These are phyloP conservation scores for Aspergillus clavatus DNA, from an alignment of 2,329 filamentous ascomycete genomes.

Conservation along the genomic window DNA sequence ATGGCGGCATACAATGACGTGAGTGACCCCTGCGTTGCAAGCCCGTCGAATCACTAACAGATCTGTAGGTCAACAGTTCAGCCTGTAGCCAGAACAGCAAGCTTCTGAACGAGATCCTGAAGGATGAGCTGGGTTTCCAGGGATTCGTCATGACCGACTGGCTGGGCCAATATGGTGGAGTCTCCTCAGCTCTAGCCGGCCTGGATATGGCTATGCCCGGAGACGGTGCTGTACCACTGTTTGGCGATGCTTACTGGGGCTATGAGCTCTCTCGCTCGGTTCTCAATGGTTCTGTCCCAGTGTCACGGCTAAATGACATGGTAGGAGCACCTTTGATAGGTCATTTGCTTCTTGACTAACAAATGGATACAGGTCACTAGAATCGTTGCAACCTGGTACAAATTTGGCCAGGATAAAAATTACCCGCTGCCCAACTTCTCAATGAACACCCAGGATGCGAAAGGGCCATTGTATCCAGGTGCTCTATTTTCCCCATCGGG, in stretches of 20 bases:
- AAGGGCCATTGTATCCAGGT: slow-evolving; percentile 54
- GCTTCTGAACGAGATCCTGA: slow-evolving; percentile 63
- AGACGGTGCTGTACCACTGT: slow-evolving; percentile 49
- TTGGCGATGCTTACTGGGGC: slow-evolving; percentile 52
- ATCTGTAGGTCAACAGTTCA: slow-evolving; percentile 56
- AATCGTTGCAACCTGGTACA: slow-evolving; percentile 55
- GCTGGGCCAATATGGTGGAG: slow-evolving; percentile 57
- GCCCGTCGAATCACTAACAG: neutral
- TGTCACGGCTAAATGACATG: slow-evolving; percentile 53
- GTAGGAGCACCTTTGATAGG: slow-evolving; percentile 14
- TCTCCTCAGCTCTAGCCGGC: slow-evolving; percentile 57
- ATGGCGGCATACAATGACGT: slow-evolving; percentile 44
- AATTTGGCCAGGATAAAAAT: slow-evolving; percentile 53
- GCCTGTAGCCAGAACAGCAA: slow-evolving; percentile 65
- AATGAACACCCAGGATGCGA: slow-evolving; percentile 52
- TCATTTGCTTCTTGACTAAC: slow-evolving; percentile 9
- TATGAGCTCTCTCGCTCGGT: slow-evolving; percentile 52
- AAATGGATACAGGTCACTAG: slow-evolving; percentile 43
- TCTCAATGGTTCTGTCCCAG: slow-evolving; percentile 54
- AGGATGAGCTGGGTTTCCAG: slow-evolving; percentile 70
- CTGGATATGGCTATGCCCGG: slow-evolving; percentile 69
- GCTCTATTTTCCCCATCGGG: slow-evolving; percentile 57
- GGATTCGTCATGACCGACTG: slow-evolving; percentile 69
- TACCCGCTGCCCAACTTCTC: slow-evolving; percentile 57
- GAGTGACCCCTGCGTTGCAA: slow-evolving; percentile 5